Base-by-base conservation (phyloP, 352 stramenopile genomes). In the Globisporangium acanthophoron region DNA sequence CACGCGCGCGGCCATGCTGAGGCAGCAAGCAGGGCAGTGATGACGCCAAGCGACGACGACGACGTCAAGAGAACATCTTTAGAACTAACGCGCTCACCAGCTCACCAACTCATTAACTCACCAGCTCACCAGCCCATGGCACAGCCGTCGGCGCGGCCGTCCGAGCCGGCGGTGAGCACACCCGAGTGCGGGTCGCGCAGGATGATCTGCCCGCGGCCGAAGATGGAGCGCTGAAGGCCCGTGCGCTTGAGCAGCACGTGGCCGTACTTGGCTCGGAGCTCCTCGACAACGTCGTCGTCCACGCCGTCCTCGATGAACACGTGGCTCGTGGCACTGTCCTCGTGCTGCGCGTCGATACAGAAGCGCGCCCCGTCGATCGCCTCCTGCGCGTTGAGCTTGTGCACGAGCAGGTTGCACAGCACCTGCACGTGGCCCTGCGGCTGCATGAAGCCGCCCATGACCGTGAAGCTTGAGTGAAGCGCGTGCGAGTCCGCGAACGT, bases 361-460 rank as follows among this genome's bases (percentile, higher is more conserved):
- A 99, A 98, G 29, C 96, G 87, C 33, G 93, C 88, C 49, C 81
- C 72, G 67, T 99, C 96, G 50, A 99, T 81, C 3, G 96, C 84
- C 43, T 88, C 87, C 64, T 98, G 90, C 11, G 90, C 78, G 64
- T 96, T 82, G 60, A 97, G 71, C 0, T 70, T 65, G 45, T 90
- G 75, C 40, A 80, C 52, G 20, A 98, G 64, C 66, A 98, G 76
- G 64, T 96, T 90, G 46, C 92, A 88, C 21, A 98, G 78, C 43
- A 98, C 68, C 69, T 98, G 95, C 16, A 99, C 74, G 73, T 99
- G 96, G 35, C 96, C 96, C 68, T 98, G 96, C 1, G 96, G 96
- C 74, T 99, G 96, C 95, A 98, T 98, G 70, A 98, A 98, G 43
- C 70, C 82, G 41, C 82, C 82, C 80, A 96, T 96, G 69, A 91